Percentiles rank a stretch among this genome's conserved stretches.
Evolutionary conservation across 495 filamentous ascomycete species (phyloP).

Genomic region (Cercophora scortea): DNA sequence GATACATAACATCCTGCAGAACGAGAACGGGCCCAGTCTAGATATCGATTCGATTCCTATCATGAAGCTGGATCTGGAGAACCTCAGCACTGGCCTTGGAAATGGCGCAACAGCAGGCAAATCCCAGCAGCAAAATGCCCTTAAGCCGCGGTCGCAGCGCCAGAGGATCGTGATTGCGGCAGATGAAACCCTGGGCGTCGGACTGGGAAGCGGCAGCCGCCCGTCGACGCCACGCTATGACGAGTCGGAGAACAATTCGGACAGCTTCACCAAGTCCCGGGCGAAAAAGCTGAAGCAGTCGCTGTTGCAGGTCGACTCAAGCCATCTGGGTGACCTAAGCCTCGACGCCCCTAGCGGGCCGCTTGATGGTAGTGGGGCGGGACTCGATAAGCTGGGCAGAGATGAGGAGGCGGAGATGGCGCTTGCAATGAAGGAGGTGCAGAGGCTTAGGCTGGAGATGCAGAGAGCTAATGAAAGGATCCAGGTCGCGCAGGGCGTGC

Average conservation of each 20-base stretch:
- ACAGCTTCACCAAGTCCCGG: conserved; percentile 24
- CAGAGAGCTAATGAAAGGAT: conserved; percentile 81
- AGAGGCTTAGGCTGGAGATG: conserved; percentile 80
- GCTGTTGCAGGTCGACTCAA: conserved; percentile 79
- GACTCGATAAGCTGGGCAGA: conserved; percentile 46
- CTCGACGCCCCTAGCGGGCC: conserved; percentile 38
- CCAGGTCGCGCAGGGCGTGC: conserved; percentile 57
- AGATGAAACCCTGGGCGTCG: conserved; percentile 44
- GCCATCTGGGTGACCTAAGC: conserved; percentile 58
- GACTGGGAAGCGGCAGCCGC: conserved; percentile 23
- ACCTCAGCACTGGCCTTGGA: conserved; percentile 21
- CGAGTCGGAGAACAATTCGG: conserved; percentile 38
- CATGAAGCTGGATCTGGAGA: conserved; percentile 74
- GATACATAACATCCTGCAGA: conserved; percentile 61
- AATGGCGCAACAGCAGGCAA: not conserved
- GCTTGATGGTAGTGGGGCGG: conserved; percentile 20
- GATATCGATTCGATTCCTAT: conserved; percentile 94
- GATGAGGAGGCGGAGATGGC: conserved; percentile 74
- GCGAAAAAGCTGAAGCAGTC: conserved; percentile 38
- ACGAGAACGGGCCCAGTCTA: conserved; percentile 61
- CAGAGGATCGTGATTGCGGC: conserved; percentile 52
- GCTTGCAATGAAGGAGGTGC: conserved; percentile 77
- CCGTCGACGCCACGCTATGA: conserved; percentile 35
- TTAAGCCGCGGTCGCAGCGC: conserved; percentile 16
- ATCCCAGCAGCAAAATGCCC: conserved; percentile 9